A percentile compares a stretch with the other conserved stretches of the same genome.
These are phyloP conservation scores for Trifolium repens DNA, from an alignment of 306 rosid genomes.

Conservation along the genomic window DNA sequence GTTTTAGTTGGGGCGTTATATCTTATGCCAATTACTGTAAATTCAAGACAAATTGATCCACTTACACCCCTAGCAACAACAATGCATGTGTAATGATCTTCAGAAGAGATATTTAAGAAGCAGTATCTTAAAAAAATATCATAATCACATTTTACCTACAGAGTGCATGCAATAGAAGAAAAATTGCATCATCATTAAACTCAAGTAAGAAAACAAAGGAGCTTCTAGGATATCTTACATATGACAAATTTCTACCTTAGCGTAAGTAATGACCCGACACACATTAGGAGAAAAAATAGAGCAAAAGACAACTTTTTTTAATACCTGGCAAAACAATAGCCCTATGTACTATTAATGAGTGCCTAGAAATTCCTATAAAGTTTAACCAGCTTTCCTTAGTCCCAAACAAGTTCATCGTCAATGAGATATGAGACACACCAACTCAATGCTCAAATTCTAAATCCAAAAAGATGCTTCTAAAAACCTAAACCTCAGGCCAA, in stretches of 20 bases:
- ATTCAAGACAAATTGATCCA: too few relatives aligned
- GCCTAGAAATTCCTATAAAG: not conserved
- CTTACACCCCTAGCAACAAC: too few relatives aligned
- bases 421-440: not conserved
- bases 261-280: not conserved
- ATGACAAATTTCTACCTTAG: not conserved
- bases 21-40: too few relatives aligned
- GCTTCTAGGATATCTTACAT: not conserved
- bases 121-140: not conserved
- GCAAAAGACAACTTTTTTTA: not conserved
- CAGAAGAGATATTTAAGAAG: not conserved
- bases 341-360: too few relatives aligned
- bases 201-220: not conserved
- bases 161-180: not conserved
- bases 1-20: too few relatives aligned
- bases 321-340: not conserved
- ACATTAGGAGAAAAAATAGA: not conserved
- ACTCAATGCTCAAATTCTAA: conserved; percentile 7
- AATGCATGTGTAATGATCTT: too few relatives aligned
- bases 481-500: conserved; percentile 16
- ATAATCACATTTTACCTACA: not conserved
- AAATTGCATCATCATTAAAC: not conserved
- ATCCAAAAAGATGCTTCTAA: not conserved
- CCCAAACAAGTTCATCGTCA: conserved; percentile 10
- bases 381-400: not conserved